Conservation (phyloP, 2,329 filamentous ascomycete species). For the Colletotrichum lini region DNA sequence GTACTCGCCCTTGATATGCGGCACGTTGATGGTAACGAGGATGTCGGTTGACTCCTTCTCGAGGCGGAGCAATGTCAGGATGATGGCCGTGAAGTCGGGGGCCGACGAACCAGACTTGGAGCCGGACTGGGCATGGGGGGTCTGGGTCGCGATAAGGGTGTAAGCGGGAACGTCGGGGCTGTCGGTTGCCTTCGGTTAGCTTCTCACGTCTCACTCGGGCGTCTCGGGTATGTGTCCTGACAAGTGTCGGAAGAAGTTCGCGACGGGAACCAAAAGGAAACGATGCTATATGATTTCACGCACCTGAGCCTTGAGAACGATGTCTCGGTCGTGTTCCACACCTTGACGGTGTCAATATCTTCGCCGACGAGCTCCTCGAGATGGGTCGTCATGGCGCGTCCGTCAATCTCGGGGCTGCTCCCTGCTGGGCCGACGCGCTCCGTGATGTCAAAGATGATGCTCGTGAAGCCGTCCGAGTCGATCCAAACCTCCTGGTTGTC, state of each 20-base stretch:
- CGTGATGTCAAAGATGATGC: slow-evolving; percentile 91
- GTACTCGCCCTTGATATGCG: slow-evolving; percentile 83
- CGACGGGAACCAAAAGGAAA: neutral
- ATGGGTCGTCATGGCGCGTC: slow-evolving; percentile 78
- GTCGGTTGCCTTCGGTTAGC: slow-evolving; percentile 24
- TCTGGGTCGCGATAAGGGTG: slow-evolving; percentile 78
- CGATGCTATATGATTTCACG: slow-evolving; percentile 43
- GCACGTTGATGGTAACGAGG: slow-evolving; percentile 89
- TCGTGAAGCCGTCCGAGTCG: slow-evolving; percentile 85
- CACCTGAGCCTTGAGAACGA: slow-evolving; percentile 70
- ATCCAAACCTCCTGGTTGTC: slow-evolving; percentile 96
- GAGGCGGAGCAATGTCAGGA: slow-evolving; percentile 83
- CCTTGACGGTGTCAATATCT: slow-evolving; percentile 74
- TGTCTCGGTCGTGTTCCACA: slow-evolving; percentile 76
- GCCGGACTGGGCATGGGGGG: slow-evolving; percentile 53
- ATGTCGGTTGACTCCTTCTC: slow-evolving; percentile 84
- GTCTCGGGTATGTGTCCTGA: neutral
- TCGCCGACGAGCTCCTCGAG: slow-evolving; percentile 78
- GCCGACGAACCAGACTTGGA: slow-evolving; percentile 50
- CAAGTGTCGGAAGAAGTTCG: neutral
- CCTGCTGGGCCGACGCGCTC: slow-evolving; percentile 78
- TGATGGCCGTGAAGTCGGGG: slow-evolving; percentile 79
- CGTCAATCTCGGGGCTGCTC: slow-evolving; percentile 72
- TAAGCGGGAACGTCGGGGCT: slow-evolving; percentile 72
- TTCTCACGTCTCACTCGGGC: slow-evolving; percentile 28